Evolutionary conservation across 345 rosid genomes (phyloP).

Genomic region (Hypericum perforatum): DNA sequence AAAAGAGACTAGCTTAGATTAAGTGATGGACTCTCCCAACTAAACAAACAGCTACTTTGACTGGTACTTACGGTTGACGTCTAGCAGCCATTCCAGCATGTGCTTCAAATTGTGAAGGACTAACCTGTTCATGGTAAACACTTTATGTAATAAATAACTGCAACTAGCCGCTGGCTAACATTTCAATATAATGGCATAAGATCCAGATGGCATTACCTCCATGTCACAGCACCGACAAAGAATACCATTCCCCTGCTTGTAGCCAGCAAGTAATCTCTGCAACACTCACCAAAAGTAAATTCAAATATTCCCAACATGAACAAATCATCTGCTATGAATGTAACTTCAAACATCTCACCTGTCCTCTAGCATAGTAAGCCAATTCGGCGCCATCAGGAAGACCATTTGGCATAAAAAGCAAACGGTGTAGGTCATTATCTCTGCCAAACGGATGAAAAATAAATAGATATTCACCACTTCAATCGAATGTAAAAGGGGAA

Average conservation of each 20-base stretch:
- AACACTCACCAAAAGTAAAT: constrained; percentile 10
- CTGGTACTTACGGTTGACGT: constrained; percentile 88
- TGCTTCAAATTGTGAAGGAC: constrained; percentile 98
- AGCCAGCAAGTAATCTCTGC: constrained; percentile 65
- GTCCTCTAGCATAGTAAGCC: constrained; percentile 77
- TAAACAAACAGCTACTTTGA: no score
- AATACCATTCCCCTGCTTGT: constrained; percentile 83
- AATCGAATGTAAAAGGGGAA: not conserved
- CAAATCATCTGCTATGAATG: not conserved
- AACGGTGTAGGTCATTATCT: constrained; percentile 90
- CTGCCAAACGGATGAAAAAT: constrained; percentile 33
- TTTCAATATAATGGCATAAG: not conserved
- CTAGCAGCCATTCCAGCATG: constrained; percentile 99
- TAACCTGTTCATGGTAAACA: constrained; percentile 44
- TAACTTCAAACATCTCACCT: constrained; percentile 33
- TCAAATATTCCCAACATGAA: constrained; percentile 9
- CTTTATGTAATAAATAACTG: not conserved
- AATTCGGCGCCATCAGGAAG: constrained; percentile 88
- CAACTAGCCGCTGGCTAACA: no score
- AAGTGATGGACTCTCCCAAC: no score
- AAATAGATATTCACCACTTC: constrained; percentile 2
- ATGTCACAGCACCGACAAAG: constrained; percentile 68
- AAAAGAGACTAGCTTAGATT: not conserved
- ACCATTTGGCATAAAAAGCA: constrained; percentile 90
- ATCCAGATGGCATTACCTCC: constrained; percentile 42